Evolutionary conservation across 208 protist species (phyloP), one percentile per base, ranked within the genome.

Genomic region (Polymyxa betae): DNA sequence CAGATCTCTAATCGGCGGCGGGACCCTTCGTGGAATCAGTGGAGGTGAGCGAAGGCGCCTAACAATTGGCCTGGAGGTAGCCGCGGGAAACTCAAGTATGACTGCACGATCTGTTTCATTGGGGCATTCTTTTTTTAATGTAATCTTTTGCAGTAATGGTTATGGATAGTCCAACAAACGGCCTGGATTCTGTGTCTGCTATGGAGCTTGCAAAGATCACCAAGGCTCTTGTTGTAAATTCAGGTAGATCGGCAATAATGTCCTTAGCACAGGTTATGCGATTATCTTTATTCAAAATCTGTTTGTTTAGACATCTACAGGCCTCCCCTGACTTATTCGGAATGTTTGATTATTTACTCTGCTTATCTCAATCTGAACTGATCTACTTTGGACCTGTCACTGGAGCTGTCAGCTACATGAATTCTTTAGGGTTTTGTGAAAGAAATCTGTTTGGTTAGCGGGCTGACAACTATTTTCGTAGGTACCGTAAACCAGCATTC

Each of bases 161-260:
- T 35, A 82, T 82, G 72, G 72, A 82, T n/a, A 82, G 72, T 43
- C 72, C 72, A 5, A 82, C 72, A 20, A 82, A 82, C n/a, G 72
- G 72, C 16, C 72, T 82, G 5, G 72, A 82, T 43, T 82, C 72
- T 35, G n/a, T 43, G n/a, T 82, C 72, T 20, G 72, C 72, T 43
- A 35, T 5, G n/a, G 72, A 82, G 35, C n/a, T 82, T 20, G 72
- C 35, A 5, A n/a, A 82, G 5, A 82, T 82, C n/a, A 43, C 72
- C 72, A 5, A 43, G 72, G 40, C n/a, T 5, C n/a, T 82, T 20
- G 16, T 12, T 35, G 54, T 32, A 16, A 35, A 82, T 20, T 20
- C 16, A 5, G 72, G 72, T 43, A 5, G 72, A 5, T 82, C 72
- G 5, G 72, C n/a, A 35, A 35, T 82, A 5, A 82, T 82, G 72